Conservation (phyloP, 2,329 filamentous ascomycete genomes). For the Claviceps purpurea region DNA sequence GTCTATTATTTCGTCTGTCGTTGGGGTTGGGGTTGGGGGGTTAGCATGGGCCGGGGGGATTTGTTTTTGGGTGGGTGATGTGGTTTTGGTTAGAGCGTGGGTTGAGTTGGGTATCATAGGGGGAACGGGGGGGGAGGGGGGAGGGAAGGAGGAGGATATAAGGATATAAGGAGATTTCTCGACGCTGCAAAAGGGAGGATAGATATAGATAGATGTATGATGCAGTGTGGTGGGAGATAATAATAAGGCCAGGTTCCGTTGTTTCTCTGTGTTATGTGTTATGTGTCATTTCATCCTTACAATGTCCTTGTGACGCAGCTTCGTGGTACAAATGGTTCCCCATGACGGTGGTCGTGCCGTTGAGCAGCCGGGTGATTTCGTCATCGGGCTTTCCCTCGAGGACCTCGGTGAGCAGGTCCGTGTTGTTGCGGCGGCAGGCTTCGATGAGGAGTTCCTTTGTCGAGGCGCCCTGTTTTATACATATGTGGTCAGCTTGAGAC, state of each 20-base stretch:
- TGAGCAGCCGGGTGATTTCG: constrained; percentile 65
- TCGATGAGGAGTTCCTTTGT: constrained; percentile 78
- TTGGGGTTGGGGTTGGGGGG: not conserved
- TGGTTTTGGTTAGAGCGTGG: too few relatives aligned
- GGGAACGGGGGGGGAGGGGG: too few relatives aligned
- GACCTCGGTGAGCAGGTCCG: constrained; percentile 66
- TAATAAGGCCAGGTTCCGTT: not conserved
- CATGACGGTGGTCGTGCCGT: constrained; percentile 71
- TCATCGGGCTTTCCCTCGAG: constrained; percentile 48
- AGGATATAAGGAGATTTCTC: too few relatives aligned
- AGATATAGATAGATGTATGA: too few relatives aligned
- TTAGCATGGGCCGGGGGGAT: not conserved
- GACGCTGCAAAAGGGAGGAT: too few relatives aligned
- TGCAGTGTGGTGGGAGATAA: too few relatives aligned
- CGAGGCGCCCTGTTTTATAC: constrained; percentile 56
- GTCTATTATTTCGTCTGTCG: constrained; percentile 64
- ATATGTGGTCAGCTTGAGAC: not conserved
- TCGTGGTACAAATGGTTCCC: constrained; percentile 86
- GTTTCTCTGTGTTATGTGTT: not conserved
- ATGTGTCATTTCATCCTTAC: constrained; percentile 34
- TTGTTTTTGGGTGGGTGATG: not conserved
- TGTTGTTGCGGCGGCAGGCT: constrained; percentile 87
- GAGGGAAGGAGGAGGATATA: too few relatives aligned
- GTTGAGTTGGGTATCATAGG: too few relatives aligned
- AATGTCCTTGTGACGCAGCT: constrained; percentile 74